Percentiles rank a stretch among this genome's conserved stretches.
phyloP scores from a whole-genome alignment of 2,329 filamentous ascomycete genomes.

The Fusarium duplospermum region DNA sequence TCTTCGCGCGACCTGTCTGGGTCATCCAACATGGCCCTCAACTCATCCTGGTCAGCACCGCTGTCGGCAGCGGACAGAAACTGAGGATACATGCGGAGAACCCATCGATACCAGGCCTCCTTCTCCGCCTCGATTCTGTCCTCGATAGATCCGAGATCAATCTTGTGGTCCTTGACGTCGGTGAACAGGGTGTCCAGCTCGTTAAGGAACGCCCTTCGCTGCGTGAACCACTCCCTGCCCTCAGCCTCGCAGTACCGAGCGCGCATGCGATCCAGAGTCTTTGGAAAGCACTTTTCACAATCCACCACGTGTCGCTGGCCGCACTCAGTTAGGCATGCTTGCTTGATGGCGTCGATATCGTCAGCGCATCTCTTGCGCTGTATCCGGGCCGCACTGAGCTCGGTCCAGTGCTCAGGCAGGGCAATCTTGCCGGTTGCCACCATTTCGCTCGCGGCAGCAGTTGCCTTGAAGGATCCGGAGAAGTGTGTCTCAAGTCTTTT shows the following conservation, averaged over 20 bases:
- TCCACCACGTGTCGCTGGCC: constrained; percentile 56
- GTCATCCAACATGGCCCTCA: constrained; percentile 52
- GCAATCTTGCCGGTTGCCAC: constrained; percentile 38
- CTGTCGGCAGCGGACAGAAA: constrained; percentile 50
- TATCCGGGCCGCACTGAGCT: constrained; percentile 49
- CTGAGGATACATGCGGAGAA: constrained; percentile 53
- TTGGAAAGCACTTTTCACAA: constrained; percentile 61
- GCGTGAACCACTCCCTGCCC: constrained; percentile 64
- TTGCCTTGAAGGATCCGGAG: not conserved
- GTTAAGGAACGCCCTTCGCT: constrained; percentile 60
- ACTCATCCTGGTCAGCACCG: constrained; percentile 46
- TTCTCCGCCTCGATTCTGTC: constrained; percentile 63
- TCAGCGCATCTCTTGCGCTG: constrained; percentile 52
- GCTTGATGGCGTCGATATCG: constrained; percentile 57
- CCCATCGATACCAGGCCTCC: constrained; percentile 64
- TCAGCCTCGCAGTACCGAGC: constrained; percentile 50
- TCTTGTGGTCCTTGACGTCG: constrained; percentile 57
- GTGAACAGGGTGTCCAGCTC: constrained; percentile 63
- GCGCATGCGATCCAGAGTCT: constrained; percentile 59
- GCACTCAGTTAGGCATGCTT: constrained; percentile 57
- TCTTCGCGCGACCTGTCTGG: constrained; percentile 52
- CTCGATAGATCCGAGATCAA: constrained; percentile 60
- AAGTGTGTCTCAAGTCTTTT: not conserved
- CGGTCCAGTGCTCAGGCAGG: constrained; percentile 55
- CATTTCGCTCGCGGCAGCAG: constrained; percentile 32